Evolutionary conservation across 1,139 yeast species (phyloP).

Genomic region (Suhomyces choctaworum): DNA sequence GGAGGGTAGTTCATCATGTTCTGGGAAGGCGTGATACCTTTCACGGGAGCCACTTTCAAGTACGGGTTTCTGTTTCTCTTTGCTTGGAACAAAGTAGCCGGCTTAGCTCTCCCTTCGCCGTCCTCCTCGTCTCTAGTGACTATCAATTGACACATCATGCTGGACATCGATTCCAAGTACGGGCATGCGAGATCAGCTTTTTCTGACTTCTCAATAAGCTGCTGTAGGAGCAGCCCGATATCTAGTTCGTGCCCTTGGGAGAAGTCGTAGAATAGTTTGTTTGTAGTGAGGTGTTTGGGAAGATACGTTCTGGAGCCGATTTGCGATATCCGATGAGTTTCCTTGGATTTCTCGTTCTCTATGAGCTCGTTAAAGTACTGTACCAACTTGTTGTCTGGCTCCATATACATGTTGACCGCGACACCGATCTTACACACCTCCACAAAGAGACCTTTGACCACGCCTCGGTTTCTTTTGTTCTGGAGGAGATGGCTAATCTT

Average conservation of each 20-base stretch:
- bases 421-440: conserved; percentile 20
- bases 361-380: not conserved
- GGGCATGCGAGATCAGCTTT: conserved; percentile 13
- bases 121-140: conserved; percentile 13
- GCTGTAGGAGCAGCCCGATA: conserved; percentile 11
- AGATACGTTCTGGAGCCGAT: conserved; percentile 4
- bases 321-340: not conserved
- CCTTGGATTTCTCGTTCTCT: not conserved
- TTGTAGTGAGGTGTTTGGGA: conserved; percentile 14
- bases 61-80: not conserved
- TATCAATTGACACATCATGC: conserved; percentile 17
- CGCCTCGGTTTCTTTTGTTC: conserved; percentile 13
- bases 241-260: conserved; percentile 20
- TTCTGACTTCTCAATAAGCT: conserved; percentile 15
- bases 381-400: too few species aligned
- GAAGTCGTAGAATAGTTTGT: conserved; percentile 14
- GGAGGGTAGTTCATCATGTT: conserved; percentile 33
- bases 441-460: conserved; percentile 23
- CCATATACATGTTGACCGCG: not conserved
- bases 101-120: not conserved
- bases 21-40: conserved; percentile 24
- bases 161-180: conserved; percentile 18
- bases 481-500: conserved; percentile 18
- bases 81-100: not conserved
- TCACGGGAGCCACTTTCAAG: conserved; percentile 14